phyloP scores from a whole-genome alignment of 108 stramenopile species.

The Skeletonema grethae region DNA sequence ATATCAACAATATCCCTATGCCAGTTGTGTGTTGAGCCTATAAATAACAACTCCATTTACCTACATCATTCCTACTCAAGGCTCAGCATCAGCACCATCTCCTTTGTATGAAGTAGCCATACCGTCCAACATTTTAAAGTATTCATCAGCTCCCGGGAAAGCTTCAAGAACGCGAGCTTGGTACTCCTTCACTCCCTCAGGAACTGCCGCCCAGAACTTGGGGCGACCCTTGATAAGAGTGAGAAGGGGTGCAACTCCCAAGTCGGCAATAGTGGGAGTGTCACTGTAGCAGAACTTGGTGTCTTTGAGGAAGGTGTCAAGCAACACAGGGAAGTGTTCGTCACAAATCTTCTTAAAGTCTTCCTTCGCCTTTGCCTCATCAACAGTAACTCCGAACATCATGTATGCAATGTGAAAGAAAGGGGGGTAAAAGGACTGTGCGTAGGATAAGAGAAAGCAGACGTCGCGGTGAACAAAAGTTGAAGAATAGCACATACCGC shows the following conservation, averaged over 20 bases:
- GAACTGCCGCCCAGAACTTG: slow-evolving; percentile 34
- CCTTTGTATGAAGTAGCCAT: slow-evolving; percentile 30
- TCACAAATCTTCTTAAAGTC: slow-evolving; percentile 34
- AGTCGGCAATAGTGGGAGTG: slow-evolving; percentile 54
- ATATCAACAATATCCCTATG: background rate
- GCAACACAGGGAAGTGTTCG: slow-evolving; percentile 28
- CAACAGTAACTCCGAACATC: slow-evolving; percentile 31
- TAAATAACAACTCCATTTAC: too few relatives aligned
- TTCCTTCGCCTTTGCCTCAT: slow-evolving; percentile 36
- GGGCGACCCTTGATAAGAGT: slow-evolving; percentile 38
- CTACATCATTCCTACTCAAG: background rate
- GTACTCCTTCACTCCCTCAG: slow-evolving; percentile 38
- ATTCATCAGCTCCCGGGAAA: slow-evolving; percentile 28
- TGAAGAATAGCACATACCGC: background rate
- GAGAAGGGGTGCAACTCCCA: slow-evolving; percentile 36
- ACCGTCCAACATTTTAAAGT: slow-evolving; percentile 32
- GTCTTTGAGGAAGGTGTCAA: slow-evolving; percentile 43
- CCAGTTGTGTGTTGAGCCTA: background rate
- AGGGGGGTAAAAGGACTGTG: slow-evolving; percentile 13
- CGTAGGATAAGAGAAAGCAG: slow-evolving; percentile 1
- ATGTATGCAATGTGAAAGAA: slow-evolving; percentile 41
- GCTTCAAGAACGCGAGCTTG: slow-evolving; percentile 36
- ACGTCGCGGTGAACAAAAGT: background rate
- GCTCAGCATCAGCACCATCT: slow-evolving; percentile 39
- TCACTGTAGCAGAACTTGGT: slow-evolving; percentile 46